Evolutionary conservation across 2,329 filamentous ascomycete genomes (phyloP).

Genomic region (Aspergillus quadrilineatus): DNA sequence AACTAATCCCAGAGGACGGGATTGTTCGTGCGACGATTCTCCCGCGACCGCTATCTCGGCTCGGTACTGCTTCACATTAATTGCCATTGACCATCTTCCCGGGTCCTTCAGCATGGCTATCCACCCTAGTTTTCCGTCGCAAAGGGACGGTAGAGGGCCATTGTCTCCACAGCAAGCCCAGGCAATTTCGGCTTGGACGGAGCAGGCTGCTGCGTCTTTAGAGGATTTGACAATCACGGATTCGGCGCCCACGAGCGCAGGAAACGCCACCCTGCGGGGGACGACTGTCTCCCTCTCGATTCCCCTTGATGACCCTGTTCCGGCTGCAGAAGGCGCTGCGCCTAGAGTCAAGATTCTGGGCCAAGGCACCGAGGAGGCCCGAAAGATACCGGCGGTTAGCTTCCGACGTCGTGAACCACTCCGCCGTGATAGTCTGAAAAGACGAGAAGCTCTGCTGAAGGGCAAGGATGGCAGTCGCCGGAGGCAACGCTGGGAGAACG

Average conservation of each 20-base stretch:
- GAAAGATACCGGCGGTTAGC: slow-evolving; percentile 37
- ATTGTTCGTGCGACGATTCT: too few relatives aligned
- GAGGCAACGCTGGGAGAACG: slow-evolving; percentile 91
- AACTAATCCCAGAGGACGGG: too few relatives aligned
- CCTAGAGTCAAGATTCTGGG: slow-evolving; percentile 29
- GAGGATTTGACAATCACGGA: slow-evolving; percentile 36
- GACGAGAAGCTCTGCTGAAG: slow-evolving; percentile 75
- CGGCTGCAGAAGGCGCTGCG: slow-evolving; percentile 29
- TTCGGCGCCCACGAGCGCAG: slow-evolving; percentile 16
- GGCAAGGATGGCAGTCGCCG: slow-evolving; percentile 88
- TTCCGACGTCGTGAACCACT: slow-evolving; percentile 55
- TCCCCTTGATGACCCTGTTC: slow-evolving; percentile 63
- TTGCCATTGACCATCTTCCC: background rate
- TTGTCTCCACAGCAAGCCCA: slow-evolving; percentile 45
- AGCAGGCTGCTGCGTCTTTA: slow-evolving; percentile 43
- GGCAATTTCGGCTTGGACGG: slow-evolving; percentile 68
- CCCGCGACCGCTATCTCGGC: too few relatives aligned
- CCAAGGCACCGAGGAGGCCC: slow-evolving; percentile 20
- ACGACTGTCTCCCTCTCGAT: slow-evolving; percentile 68
- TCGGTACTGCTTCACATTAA: background rate
- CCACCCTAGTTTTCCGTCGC: slow-evolving; percentile 37
- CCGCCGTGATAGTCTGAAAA: slow-evolving; percentile 61
- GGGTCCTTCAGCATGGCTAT: slow-evolving; percentile 39
- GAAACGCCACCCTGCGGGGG: slow-evolving; percentile 51
- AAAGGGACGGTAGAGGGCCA: slow-evolving; percentile 23